Evolutionary conservation across 345 rosid genomes (phyloP), one percentile per base, ranked within the genome.

Genomic region (Cardamine chenopodiifolia): DNA sequence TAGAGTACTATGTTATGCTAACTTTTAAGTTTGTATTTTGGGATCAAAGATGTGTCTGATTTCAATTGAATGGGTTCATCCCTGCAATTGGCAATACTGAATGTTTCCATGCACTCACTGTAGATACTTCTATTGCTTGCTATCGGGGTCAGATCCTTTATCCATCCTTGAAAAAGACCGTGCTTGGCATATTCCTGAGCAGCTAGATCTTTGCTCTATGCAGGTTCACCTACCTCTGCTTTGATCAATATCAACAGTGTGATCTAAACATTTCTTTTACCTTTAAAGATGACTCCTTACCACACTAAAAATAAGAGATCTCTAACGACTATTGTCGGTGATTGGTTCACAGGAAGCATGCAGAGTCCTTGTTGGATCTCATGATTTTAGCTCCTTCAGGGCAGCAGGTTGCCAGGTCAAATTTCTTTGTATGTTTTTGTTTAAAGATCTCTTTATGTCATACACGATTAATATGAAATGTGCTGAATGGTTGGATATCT

Each of bases 381-480:
- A 90, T 73, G 97, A 94, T 83, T 94, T 94, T 79, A 94, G 96
- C 80, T 91, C 98, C 84, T 94, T 94, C 85, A 83, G 97, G 83
- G 96, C 97, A 66, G 28, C 92, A 75, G 90, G 95, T 82, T 91
- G 98, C 80, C 95, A 90, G 95, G 97, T 77, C 47, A 55, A 56
- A 2, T 35, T 86, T 78, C 59, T 79, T 56, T 55, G 42, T 70
- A 50, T 19, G 65, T 62, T 65, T 45, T 25, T 56, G 7, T 10
- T 23, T 39, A 26, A 60, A 58, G 7, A 31, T 52, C 25, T 68
- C 28, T 60, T 39, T 40, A 20, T 61, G 12, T 49, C 28, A 37
- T 68, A 18, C 37, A 60, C 34, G 14, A 74, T 42, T 54, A 66
- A 34, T 67, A 73, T 62, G 35, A 28, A 35, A 48, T 59, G 62